phyloP scores from a whole-genome alignment of 768 basidiomycete species.

The Lepiota venenata region DNA sequence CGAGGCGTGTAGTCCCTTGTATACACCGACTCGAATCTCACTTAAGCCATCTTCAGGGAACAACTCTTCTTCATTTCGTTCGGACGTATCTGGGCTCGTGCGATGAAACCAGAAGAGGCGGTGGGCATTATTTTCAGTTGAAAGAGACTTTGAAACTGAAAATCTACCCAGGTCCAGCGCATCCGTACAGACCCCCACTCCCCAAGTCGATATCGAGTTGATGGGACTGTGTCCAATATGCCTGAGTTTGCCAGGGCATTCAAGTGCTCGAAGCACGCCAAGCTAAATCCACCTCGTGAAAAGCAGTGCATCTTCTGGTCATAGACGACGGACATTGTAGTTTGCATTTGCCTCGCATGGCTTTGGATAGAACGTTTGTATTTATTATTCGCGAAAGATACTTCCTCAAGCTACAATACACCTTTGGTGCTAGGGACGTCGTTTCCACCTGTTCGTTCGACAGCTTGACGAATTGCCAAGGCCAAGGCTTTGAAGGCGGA shows the following conservation, averaged over 20 bases:
- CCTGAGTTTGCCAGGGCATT: constrained; percentile 88
- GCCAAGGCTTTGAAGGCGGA: constrained; percentile 98
- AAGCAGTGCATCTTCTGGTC: constrained; percentile 83
- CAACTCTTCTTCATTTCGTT: constrained; percentile 95
- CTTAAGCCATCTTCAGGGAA: constrained; percentile 45
- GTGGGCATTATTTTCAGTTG: constrained; percentile 35
- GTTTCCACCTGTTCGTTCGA: constrained; percentile 80
- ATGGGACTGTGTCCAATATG: constrained; percentile 85
- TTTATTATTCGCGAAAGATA: constrained; percentile 8
- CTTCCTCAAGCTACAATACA: constrained; percentile 53
- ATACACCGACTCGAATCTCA: background rate
- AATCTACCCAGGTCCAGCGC: constrained; percentile 53
- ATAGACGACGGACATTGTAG: constrained; percentile 20
- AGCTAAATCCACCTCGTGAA: constrained; percentile 83
- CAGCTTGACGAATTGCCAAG: constrained; percentile 92
- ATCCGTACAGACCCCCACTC: constrained; percentile 90
- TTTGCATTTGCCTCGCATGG: constrained; percentile 1
- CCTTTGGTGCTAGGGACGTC: constrained; percentile 98
- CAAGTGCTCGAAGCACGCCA: constrained; percentile 71
- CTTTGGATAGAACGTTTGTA: background rate
- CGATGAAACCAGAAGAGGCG: constrained; percentile 74
- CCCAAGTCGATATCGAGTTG: constrained; percentile 73
- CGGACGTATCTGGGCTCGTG: constrained; percentile 83
- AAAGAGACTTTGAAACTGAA: background rate
- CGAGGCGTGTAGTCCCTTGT: constrained; percentile 42